Conservation (phyloP, 495 filamentous ascomycete genomes). For the Neurospora sp. region DNA sequence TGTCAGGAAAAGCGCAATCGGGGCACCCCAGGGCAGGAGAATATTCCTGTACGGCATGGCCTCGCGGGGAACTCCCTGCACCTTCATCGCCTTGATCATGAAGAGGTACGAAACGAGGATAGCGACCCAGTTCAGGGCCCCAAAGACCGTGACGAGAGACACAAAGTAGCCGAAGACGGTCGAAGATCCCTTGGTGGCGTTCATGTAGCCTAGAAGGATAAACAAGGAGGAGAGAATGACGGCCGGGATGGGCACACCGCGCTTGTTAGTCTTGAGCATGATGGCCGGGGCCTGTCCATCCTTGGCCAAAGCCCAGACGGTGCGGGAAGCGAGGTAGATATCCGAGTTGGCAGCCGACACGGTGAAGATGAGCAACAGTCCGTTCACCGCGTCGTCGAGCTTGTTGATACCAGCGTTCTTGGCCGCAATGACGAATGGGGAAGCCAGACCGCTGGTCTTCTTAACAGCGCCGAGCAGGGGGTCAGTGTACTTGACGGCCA, state of each 20-base stretch:
- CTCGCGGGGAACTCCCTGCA: conserved; percentile 55
- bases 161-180: conserved; percentile 78
- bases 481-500: conserved; percentile 53
- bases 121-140: conserved; percentile 74
- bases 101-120: conserved; percentile 73
- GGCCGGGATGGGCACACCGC: conserved; percentile 66
- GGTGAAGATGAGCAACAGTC: conserved; percentile 67
- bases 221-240: conserved; percentile 52
- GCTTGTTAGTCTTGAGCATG: conserved; percentile 57
- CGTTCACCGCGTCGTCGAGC: conserved; percentile 68
- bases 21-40: conserved; percentile 57
- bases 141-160: conserved; percentile 72
- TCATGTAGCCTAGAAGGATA: conserved; percentile 66
- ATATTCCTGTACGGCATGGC: conserved; percentile 64
- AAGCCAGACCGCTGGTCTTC: conserved; percentile 42
- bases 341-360: conserved; percentile 70
- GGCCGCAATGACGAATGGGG: conserved; percentile 57
- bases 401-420: conserved; percentile 51
- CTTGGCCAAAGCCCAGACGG: conserved; percentile 66
- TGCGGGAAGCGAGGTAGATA: conserved; percentile 75
- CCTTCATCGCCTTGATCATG: conserved; percentile 64
- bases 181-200: conserved; percentile 55
- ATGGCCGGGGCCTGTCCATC: conserved; percentile 67
- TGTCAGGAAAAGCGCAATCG: conserved; percentile 56
- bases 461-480: conserved; percentile 45